Conservation (phyloP, 441 rosid genomes). For the Syzygium malaccense region DNA sequence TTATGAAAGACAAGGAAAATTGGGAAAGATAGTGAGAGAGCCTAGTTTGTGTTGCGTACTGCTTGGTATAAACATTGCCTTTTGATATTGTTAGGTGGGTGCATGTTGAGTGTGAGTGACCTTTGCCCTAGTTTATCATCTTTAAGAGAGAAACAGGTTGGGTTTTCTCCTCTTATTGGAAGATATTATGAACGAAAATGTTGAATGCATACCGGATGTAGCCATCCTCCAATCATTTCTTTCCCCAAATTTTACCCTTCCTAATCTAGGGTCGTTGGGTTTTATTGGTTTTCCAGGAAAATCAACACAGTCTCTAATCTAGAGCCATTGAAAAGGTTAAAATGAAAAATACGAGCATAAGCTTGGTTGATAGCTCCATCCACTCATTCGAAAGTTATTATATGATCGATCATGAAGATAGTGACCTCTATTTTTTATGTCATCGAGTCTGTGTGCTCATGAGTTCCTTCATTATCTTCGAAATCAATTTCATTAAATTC, state of each 20-base stretch:
- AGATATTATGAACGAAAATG: neutral
- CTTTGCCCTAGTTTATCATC: neutral
- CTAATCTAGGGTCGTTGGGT: neutral
- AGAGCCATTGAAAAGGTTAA: neutral
- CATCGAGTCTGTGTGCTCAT: neutral
- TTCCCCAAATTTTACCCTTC: neutral
- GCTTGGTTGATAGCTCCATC: neutral
- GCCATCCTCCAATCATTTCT: neutral
- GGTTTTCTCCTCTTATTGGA: neutral
- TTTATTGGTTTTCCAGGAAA: neutral
- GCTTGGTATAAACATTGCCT: neutral
- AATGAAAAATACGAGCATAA: neutral
- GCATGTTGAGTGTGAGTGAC: neutral
- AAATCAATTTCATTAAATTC: neutral
- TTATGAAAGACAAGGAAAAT: too few relatives aligned
- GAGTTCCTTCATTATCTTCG: neutral
- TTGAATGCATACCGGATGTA: neutral
- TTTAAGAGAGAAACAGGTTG: neutral
- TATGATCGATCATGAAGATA: neutral
- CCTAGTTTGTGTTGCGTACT: neutral
- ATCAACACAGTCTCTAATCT: neutral
- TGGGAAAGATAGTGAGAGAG: too few relatives aligned
- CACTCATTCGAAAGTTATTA: neutral
- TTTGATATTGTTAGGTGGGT: neutral
- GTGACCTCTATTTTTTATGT: neutral